Evolutionary conservation across 139 green algal genomes (phyloP).

Genomic region (Asterochloris erici): DNA sequence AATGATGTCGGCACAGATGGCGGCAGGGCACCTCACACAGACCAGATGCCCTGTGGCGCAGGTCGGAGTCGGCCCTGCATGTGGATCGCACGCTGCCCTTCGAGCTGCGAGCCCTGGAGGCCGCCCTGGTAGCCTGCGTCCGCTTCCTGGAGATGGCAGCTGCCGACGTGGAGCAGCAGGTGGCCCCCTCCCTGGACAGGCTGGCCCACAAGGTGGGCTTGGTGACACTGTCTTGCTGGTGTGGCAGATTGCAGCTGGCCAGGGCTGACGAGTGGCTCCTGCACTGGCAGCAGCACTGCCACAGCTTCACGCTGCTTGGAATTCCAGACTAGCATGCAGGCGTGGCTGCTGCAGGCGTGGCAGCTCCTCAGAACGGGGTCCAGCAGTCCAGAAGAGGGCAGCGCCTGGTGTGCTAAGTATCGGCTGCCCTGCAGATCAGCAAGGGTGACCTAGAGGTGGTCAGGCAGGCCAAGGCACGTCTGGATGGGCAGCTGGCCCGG

Average conservation of each 20-base stretch:
- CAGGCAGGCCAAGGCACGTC: constrained; percentile 20
- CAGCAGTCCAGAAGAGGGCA: neutral
- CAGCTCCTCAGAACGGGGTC: too few species aligned
- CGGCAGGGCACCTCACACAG: too few species aligned
- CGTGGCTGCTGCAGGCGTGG: too few species aligned
- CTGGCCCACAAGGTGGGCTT: constrained; percentile 15
- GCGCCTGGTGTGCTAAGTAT: neutral
- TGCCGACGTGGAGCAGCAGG: constrained; percentile 1
- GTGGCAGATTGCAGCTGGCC: too few species aligned
- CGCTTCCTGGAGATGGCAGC: constrained; percentile 27
- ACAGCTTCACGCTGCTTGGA: too few species aligned
- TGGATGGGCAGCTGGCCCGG: constrained; percentile 18
- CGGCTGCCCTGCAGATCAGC: constrained; percentile 3
- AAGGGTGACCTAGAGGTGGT: constrained; percentile 28
- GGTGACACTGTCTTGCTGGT: too few species aligned
- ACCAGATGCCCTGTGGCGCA: too few species aligned
- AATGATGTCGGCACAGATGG: too few species aligned
- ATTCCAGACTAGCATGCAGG: too few species aligned
- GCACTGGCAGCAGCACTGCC: too few species aligned
- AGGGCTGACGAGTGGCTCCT: too few species aligned
- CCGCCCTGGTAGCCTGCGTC: constrained; percentile 16
- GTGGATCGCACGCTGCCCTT: constrained; percentile 34
- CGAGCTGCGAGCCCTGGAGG: constrained; percentile 40
- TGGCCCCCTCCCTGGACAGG: constrained; percentile 14
- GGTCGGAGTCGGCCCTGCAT: neutral